Evolutionary conservation across 2,329 filamentous ascomycete genomes (phyloP), one percentile per base, ranked within the genome.

Genomic region (Fusarium mundagurra): DNA sequence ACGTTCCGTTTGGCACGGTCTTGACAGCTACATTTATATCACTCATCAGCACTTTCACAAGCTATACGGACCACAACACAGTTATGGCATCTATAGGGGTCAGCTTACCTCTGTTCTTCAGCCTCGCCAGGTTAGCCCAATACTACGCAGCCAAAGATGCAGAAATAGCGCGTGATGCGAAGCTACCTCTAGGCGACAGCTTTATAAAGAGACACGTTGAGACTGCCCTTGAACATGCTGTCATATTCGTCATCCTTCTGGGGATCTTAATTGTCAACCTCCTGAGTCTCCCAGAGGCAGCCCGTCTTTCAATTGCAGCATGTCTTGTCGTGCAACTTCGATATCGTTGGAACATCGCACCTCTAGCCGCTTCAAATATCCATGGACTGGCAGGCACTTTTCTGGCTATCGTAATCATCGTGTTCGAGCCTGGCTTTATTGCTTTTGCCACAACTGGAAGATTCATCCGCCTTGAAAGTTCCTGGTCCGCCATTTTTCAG

Each of bases 51-150:
- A 55, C 16, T 10, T 48, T 50, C n/a, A 51, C 57, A 2, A 34
- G 33, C 5, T 14, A 47, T 33, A 47, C 58, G 17, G 69, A 60
- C 14, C 62, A 38, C 6, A n/a, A 62, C 13, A 58, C 51, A 22
- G 29, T 71, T 13, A 45, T 78, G 38, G 55, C 58, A n/a, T 70
- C 76, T 9, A n/a, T 70, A 24, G 68, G 67, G 16, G 44, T 77
- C 13, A 77, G 54, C 31, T 33, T 69, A 6, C 74, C 76, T 29
- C 50, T 78, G 11, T 75, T 77, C 24, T 71, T 74, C 13, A 45
- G 65, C 10, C 17, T 72, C 41, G 64, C 76, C 14, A 65, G 61
- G 22, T 13, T 76, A 9, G 73, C 76, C 9, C 73, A 78, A 48
- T 68, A 71, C 45, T 69, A 71, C 53, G 61, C 74, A 14, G 71